phyloP scores from a whole-genome alignment of 306 rosid genomes.

The Erythrophleum fordii region DNA sequence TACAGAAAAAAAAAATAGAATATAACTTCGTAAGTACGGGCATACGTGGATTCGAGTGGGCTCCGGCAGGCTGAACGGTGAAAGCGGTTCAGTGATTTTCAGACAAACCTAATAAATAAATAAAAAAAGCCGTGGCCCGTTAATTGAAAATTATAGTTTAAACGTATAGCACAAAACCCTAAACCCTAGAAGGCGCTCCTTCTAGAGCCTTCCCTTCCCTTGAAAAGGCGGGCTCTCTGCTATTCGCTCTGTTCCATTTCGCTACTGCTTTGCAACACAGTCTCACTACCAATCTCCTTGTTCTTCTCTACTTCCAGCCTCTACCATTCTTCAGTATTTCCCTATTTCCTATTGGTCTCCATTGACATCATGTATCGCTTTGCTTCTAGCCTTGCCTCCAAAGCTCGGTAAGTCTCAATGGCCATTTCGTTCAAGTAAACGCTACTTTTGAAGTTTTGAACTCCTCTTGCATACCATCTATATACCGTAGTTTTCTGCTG shows the following conservation, averaged over 20 bases:
- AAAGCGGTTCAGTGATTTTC: neutral
- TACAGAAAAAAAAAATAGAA: too few species aligned
- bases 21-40: neutral
- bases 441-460: neutral
- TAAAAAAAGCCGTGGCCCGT: neutral
- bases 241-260: neutral
- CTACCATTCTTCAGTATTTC: conserved; percentile 14
- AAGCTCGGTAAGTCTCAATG: conserved; percentile 63
- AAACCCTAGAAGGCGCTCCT: conserved; percentile 65
- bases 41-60: neutral
- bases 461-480: neutral
- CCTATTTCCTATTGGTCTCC: neutral
- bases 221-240: conserved; percentile 41
- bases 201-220: conserved; percentile 73
- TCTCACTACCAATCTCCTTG: neutral
- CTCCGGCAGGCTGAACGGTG: neutral
- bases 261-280: neutral
- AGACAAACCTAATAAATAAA: neutral
- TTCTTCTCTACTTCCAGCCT: neutral
- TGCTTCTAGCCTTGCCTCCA: conserved; percentile 81
- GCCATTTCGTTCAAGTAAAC: neutral
- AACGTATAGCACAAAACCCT: conserved; percentile 59
- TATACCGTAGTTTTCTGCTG: neutral
- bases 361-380: conserved; percentile 71
- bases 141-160: neutral